Base-by-base conservation (phyloP, 1,284 basidiomycete genomes). In the Erythrobasidium hasegawianum region DNA sequence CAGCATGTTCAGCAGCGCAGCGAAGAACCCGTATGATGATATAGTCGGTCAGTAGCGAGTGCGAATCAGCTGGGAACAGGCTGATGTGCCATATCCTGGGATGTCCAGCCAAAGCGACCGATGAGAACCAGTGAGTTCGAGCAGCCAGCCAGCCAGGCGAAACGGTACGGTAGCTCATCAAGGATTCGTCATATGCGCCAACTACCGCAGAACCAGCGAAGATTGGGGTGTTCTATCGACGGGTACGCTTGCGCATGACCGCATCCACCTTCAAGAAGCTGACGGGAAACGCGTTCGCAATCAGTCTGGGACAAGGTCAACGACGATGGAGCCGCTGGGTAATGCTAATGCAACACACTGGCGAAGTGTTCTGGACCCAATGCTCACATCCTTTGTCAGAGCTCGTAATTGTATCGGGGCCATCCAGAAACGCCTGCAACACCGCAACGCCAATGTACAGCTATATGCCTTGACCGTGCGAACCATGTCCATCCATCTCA, bases 381-480 rank as follows among this genome's bases (percentile, higher is more conserved):
- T 24, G 13, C 57, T 22, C 22, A 50, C 40, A 33, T 33, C 33
- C 33, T 33, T 33, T 43, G 58, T 22, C 78, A 96, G 94, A 18
- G 90, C 95, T 8, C 87, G 88, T 60, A 86, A 89, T 74, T 91
- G 91, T 68, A 83, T 96, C 68, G 86, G 86, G 5, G 84, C 94
- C 0, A 78, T 97, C 55, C 83, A 94, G 75, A 97, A 95, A 79
- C 88, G 95, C 4, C 82, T 99, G 0, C 83, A 88, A 14, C 94
- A 99, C 78, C 86, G 95, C 40, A 96, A 89, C 76, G 89, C 95
- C 14, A 98, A 96, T 74, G 96, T 98, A 0, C 96, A 98, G 78
- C 83, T 97, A 0, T 97, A 95, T 75, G 85, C 93, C 9, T 84
- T 98, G n/a, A 83, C 81, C 68, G 79, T 80, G 59, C 70, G 78